phyloP scores from a whole-genome alignment of 1,139 yeast species.

The Sugiyamaella paludigena region DNA sequence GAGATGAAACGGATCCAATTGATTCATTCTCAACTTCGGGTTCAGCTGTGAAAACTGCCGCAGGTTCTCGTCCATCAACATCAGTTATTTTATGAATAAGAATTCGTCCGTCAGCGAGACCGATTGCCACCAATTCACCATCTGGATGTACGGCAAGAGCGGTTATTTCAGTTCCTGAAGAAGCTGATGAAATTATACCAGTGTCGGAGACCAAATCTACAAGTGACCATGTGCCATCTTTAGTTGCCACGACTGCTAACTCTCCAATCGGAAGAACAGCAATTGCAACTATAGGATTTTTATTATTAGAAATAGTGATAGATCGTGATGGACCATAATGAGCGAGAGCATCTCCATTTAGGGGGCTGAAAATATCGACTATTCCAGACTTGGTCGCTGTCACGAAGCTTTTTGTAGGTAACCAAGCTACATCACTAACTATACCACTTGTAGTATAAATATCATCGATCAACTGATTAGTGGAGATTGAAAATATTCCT shows the following conservation, averaged over 20 bases:
- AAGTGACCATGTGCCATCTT: conserved; percentile 39
- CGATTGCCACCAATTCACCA: conserved; percentile 59
- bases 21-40: conserved; percentile 20
- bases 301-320: conserved; percentile 4
- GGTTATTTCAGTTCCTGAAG: conserved; percentile 23
- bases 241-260: conserved; percentile 38
- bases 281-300: conserved; percentile 29
- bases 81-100: conserved; percentile 46
- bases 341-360: background rate
- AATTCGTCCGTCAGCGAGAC: conserved; percentile 42
- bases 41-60: conserved; percentile 40
- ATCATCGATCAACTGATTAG: conserved; percentile 11
- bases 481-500: conserved; percentile 24
- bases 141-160: conserved; percentile 55
- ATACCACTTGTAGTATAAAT: conserved; percentile 23
- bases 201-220: conserved; percentile 27
- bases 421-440: conserved; percentile 32
- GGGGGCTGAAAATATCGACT: conserved; percentile 17
- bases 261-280: conserved; percentile 42
- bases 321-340: conserved; percentile 3
- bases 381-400: conserved; percentile 28
- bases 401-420: conserved; percentile 12
- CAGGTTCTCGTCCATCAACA: conserved; percentile 35
- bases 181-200: conserved; percentile 14
- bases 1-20: conserved; percentile 34